Percentiles rank a stretch among this genome's conserved stretches.
Evolutionary conservation across 306 rosid species (phyloP).

Genomic region (Trichosanthes truncata): DNA sequence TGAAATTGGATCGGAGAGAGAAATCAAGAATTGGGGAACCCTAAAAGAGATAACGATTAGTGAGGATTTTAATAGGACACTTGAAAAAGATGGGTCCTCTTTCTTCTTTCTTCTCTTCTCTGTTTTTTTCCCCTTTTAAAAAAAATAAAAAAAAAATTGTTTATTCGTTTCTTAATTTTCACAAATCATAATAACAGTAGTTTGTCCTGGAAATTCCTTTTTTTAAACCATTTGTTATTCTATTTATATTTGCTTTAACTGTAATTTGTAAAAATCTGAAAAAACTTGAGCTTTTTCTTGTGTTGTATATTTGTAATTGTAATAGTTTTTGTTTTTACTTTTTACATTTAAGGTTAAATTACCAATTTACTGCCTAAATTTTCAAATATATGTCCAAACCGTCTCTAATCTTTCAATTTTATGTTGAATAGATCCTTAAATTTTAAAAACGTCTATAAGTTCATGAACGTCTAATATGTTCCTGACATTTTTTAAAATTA

Average conservation of each 20-base stretch:
- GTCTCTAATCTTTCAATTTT: too few species aligned
- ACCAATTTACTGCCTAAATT: too few species aligned
- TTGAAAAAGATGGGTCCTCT: not conserved
- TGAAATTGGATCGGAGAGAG: constrained; percentile 23
- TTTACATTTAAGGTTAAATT: too few species aligned
- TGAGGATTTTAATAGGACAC: not conserved
- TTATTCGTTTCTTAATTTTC: not conserved
- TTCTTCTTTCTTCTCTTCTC: not conserved
- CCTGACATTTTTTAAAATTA: too few species aligned
- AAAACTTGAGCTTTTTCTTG: not conserved
- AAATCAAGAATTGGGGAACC: constrained; percentile 38
- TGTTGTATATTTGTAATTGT: too few species aligned
- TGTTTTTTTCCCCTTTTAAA: not conserved
- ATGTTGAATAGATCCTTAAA: too few species aligned
- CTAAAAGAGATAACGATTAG: constrained; percentile 42
- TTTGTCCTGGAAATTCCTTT: not conserved
- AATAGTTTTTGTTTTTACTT: too few species aligned
- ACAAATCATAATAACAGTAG: not conserved
- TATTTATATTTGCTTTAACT: not conserved
- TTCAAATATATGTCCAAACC: too few species aligned
- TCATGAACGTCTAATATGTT: too few species aligned
- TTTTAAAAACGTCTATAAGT: too few species aligned
- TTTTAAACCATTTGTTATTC: not conserved
- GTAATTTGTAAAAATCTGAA: not conserved
- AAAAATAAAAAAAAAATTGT: too few species aligned